Evolutionary conservation across 2,329 filamentous ascomycete genomes (phyloP).

Genomic region (Fusarium pseudonygamai): DNA sequence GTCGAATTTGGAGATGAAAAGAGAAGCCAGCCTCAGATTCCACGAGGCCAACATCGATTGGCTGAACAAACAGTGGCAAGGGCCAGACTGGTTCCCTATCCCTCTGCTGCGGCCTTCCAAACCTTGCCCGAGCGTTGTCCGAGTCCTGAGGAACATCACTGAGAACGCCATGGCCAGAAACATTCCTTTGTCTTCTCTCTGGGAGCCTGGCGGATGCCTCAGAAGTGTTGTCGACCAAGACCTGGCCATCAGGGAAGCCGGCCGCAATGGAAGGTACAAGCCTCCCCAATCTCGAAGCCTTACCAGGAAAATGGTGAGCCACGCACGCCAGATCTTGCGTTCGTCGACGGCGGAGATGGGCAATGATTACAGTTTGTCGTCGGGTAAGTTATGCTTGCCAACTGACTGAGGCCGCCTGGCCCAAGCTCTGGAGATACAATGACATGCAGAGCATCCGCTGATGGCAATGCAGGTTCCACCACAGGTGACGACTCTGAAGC

Average conservation of each 20-base stretch:
- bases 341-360: not conserved
- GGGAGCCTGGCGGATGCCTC: not conserved
- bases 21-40: too few relatives aligned
- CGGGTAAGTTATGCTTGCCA: not conserved
- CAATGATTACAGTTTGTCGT: not conserved
- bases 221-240: not conserved
- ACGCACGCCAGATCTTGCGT: not conserved
- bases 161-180: rapidly evolving
- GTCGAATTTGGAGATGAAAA: too few relatives aligned
- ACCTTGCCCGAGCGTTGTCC: not conserved
- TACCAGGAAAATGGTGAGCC: not conserved
- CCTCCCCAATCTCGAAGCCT: not conserved
- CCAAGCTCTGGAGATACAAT: not conserved
- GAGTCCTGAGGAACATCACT: rapidly evolving
- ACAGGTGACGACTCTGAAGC: too few relatives aligned
- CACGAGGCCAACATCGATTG: not conserved
- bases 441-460: not conserved
- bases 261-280: rapidly evolving
- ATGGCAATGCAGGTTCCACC: not conserved
- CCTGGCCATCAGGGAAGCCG: not conserved
- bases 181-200: not conserved
- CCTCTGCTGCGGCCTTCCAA: rapidly evolving
- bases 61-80: not conserved
- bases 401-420: not conserved
- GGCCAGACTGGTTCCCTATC: not conserved